Percentiles rank a stretch among this genome's conserved stretches.
These are phyloP conservation scores for Pholiota adiposa DNA, from an alignment of 1,284 basidiomycete species.

Conservation along the genomic window DNA sequence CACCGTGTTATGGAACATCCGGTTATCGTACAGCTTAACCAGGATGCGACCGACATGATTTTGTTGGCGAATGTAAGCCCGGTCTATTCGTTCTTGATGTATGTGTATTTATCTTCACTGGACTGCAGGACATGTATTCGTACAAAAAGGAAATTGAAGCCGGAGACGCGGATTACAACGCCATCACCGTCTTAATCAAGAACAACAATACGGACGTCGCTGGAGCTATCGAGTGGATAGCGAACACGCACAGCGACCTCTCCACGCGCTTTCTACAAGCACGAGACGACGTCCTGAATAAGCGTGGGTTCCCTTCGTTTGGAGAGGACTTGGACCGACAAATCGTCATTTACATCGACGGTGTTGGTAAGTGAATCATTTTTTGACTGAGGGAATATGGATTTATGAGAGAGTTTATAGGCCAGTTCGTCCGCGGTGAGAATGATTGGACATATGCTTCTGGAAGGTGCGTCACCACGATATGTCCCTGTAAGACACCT, in stretches of 20 bases:
- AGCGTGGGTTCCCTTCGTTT: slow-evolving; percentile 5
- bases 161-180: slow-evolving; percentile 12
- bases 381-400: too few species aligned
- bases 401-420: not conserved
- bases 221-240: slow-evolving; percentile 8
- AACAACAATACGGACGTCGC: slow-evolving; percentile 7
- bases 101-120: slow-evolving; percentile 1
- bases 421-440: slow-evolving; percentile 11
- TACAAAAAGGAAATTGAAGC: slow-evolving; percentile 9
- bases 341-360: not conserved
- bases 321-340: slow-evolving; percentile 11
- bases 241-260: slow-evolving; percentile 2
- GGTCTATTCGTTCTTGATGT: too few species aligned
- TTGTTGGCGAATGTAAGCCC: not conserved
- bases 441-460: slow-evolving; percentile 13
- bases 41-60: not conserved
- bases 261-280: slow-evolving; percentile 4
- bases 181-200: slow-evolving; percentile 9
- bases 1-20: too few species aligned
- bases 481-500: too few species aligned
- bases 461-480: not conserved
- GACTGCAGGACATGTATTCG: slow-evolving; percentile 9
- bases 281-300: not conserved
- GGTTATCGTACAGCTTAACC: too few species aligned
- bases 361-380: not conserved